A percentile compares a stretch with the other conserved stretches of the same genome.
Conservation (phyloP, 1,284 basidiomycete species). For the Prillingera fragicola region DNA sequence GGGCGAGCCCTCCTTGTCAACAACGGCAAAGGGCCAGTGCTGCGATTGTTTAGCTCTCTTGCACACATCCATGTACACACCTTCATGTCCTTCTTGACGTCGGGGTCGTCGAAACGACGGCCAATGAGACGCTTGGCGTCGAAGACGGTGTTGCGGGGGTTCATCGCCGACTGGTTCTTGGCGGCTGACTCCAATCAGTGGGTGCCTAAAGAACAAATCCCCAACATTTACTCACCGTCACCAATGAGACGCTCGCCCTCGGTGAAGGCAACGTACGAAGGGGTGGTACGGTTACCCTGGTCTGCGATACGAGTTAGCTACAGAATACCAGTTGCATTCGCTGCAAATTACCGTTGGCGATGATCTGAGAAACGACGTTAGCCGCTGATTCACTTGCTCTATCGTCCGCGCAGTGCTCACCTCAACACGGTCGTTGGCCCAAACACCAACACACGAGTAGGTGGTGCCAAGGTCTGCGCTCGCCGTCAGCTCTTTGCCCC, state of each 20-base stretch:
- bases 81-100: conserved; percentile 59
- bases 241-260: conserved; percentile 96
- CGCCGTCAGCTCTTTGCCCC: too few relatives aligned
- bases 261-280: conserved; percentile 98
- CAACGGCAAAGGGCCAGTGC: conserved; percentile 67
- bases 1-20: conserved; percentile 57
- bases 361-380: conserved; percentile 59
- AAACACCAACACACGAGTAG: conserved; percentile 77
- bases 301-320: conserved; percentile 50
- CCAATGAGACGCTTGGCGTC: conserved; percentile 97
- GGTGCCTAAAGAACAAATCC: not conserved
- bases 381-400: not conserved
- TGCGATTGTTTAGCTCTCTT: conserved; percentile 4
- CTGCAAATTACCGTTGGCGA: conserved; percentile 65
- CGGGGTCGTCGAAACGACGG: conserved; percentile 74
- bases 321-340: too few relatives aligned
- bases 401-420: conserved; percentile 12
- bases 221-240: conserved; percentile 53
- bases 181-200: conserved; percentile 56
- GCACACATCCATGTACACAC: conserved; percentile 50
- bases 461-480: conserved; percentile 49
- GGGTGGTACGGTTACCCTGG: conserved; percentile 97
- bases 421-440: conserved; percentile 95
- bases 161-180: conserved; percentile 96
- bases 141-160: conserved; percentile 92